Evolutionary conservation across 2,329 filamentous ascomycete genomes (phyloP), one percentile per base, ranked within the genome.

Genomic region (Cadophora luteo-olivacea): DNA sequence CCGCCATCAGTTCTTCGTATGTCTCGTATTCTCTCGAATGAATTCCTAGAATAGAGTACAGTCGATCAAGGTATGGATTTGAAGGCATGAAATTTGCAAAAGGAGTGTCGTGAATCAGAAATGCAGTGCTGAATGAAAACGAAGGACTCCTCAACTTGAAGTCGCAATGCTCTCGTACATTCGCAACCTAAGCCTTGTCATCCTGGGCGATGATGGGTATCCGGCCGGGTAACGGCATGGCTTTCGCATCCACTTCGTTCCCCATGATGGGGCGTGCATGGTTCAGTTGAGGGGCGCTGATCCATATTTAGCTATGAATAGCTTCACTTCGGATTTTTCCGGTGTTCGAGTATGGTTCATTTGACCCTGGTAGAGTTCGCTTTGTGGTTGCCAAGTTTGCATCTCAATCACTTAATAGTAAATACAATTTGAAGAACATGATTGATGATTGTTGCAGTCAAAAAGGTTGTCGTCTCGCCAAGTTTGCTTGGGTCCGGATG

Each of bases 131-230:
- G 55, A 24, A 8, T 24, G n/a, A 22, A 24, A 60, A 41, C 41
- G 55, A 60, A 11, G 19, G 24, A 41, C 3, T 60, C 41, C 55
- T 60, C 12, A 19, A 36, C 8, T 8, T 7, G 12, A 22, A 24
- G 33, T 36, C 33, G 19, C 9, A 6, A 25, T n/a, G 4, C 7
- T 25, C 3, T 32, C n/a, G 7, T 11, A 24, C 3, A 8, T 14
- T 41, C 36, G 14, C 32, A 60, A 60, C 22, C 33, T 41, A 60
- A 60, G 55, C 55, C 55, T 41, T 25, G 22, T 25, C 19, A 25
- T 16, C 33, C 55, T 60, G n/a, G 55, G 55, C 22, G 16, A 41
- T 60, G 33, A 60, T 22, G 55, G n/a, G 11, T 38, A 58, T 36
- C 4, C 41, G 12, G 41, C 33, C 54, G 29, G 55, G 3, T 60